Conservation (phyloP, 495 filamentous ascomycete genomes). For the Aspergillus asperescens region DNA sequence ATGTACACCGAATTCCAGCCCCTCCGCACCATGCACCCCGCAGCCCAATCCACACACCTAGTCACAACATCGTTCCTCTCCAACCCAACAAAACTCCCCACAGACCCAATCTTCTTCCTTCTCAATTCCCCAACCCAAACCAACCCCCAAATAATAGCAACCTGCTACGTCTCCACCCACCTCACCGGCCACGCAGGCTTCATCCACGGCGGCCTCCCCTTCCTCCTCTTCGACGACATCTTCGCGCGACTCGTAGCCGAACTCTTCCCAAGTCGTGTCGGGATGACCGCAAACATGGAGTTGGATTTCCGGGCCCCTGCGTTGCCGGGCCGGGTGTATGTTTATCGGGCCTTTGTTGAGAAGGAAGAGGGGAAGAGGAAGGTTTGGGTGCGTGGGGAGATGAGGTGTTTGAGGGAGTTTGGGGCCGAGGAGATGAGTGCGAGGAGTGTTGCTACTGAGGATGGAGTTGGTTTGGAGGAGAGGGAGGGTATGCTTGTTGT, state of each 20-base stretch:
- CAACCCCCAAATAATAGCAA: not conserved
- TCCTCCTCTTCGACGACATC: not conserved
- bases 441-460: not conserved
- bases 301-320: not conserved
- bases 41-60: not conserved
- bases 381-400: not conserved
- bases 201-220: not conserved
- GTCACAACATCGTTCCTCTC: not conserved
- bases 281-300: not conserved
- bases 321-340: not conserved
- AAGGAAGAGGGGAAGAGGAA: not conserved
- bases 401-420: slow-evolving; percentile 1
- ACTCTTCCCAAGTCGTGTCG: not conserved
- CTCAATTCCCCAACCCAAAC: not conserved
- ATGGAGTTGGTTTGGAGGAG: not conserved
- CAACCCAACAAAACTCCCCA: not conserved
- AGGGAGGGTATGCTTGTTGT: not conserved
- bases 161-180: not conserved
- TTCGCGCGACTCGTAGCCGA: not conserved
- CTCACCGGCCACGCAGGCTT: not conserved
- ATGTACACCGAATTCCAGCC: not conserved
- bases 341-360: not conserved
- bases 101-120: not conserved
- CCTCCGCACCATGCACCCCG: not conserved
- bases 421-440: not conserved